Base-by-base conservation (phyloP, 1,139 yeast species). In the Debaryomyces fabryi region DNA sequence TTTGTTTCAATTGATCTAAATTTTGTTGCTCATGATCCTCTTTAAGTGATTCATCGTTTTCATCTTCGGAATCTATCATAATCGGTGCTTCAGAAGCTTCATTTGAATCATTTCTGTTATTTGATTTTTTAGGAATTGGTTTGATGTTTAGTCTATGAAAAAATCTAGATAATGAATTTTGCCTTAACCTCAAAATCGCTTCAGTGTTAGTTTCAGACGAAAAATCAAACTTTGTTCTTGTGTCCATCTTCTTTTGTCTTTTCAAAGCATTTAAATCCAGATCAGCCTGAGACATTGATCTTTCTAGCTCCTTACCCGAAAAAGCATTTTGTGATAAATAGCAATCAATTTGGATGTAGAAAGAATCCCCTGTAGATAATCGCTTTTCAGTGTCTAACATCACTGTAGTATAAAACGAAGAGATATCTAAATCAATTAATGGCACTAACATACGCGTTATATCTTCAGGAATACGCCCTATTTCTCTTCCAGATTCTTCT, bases 391-490 rank as follows among this genome's bases (percentile, higher is more conserved):
- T 73, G 23, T 85, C 83, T 58, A 77, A 82, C n/a, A 88, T 76
- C 32, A 88, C 77, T 0, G 81, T 76, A 0, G 82, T 82, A 35
- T 77, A 78, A 59, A 89, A 86, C 1, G 64, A 62, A 16, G 87
- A 80, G 6, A 83, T 72, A 6, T 75, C 72, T 8, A 80, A 67
- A 49, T 83, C 89, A 4, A 90, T 54, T 36, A 91, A 71, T 0
- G 96, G 89, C 2, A 86, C 78, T 9, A 91, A 63, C 7, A 86
- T 76, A n/a, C 80, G 68, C 0, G 96, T 90, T 34, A 84, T 69
- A 45, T 83, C 88, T 53, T 86, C 92, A 0, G 91, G 85, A 1
- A 90, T 63, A 52, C 96, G 77, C 0, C 96, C 97, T 34, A 92
- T 74, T 60, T 89, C 96, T 51, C 88, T 55, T 15, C 65, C 69